Evolutionary conservation across 495 filamentous ascomycete genomes (phyloP).

Genomic region (Penicillium desertorum): DNA sequence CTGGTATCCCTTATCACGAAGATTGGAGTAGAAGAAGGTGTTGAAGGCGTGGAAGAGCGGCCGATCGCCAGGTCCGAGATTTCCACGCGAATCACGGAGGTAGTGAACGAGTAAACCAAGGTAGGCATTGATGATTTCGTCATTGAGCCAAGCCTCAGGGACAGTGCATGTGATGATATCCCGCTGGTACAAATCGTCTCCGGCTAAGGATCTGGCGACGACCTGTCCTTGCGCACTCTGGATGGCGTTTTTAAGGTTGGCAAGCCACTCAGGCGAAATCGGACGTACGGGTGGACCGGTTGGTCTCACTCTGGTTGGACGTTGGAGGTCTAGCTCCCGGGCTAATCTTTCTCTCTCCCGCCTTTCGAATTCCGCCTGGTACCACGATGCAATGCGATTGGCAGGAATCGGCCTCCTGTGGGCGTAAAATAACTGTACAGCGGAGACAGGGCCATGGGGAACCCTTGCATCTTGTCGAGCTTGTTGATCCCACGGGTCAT

Average conservation of each 20-base stretch:
- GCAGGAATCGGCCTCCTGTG: slow-evolving; percentile 27
- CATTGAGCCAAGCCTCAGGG: slow-evolving; percentile 69
- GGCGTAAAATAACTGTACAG: slow-evolving; percentile 36
- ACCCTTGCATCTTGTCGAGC: slow-evolving; percentile 15
- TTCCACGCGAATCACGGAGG: slow-evolving; percentile 52
- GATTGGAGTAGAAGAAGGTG: slow-evolving; percentile 66
- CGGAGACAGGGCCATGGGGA: slow-evolving; percentile 39
- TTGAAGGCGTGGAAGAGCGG: slow-evolving; percentile 71
- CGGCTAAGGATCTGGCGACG: slow-evolving; percentile 51
- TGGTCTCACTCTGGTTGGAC: slow-evolving; percentile 24
- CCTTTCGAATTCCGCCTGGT: slow-evolving; percentile 31
- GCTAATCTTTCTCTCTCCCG: slow-evolving; percentile 18
- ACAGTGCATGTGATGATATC: slow-evolving; percentile 63
- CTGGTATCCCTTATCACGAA: slow-evolving; percentile 52
- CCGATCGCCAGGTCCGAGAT: slow-evolving; percentile 42
- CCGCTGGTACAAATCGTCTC: slow-evolving; percentile 54
- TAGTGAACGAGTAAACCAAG: slow-evolving; percentile 60
- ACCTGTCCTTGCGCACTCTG: slow-evolving; percentile 18
- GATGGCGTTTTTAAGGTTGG: slow-evolving; percentile 37
- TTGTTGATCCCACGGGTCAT: slow-evolving; percentile 30
- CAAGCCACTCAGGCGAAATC: slow-evolving; percentile 48
- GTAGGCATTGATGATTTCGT: slow-evolving; percentile 74
- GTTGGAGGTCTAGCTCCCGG: slow-evolving; percentile 15
- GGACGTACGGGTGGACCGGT: slow-evolving; percentile 42
- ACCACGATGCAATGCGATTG: slow-evolving; percentile 37